These are phyloP conservation scores for Pulveroboletus sp. DNA, from an alignment of 768 basidiomycete genomes.

Conservation along the genomic window DNA sequence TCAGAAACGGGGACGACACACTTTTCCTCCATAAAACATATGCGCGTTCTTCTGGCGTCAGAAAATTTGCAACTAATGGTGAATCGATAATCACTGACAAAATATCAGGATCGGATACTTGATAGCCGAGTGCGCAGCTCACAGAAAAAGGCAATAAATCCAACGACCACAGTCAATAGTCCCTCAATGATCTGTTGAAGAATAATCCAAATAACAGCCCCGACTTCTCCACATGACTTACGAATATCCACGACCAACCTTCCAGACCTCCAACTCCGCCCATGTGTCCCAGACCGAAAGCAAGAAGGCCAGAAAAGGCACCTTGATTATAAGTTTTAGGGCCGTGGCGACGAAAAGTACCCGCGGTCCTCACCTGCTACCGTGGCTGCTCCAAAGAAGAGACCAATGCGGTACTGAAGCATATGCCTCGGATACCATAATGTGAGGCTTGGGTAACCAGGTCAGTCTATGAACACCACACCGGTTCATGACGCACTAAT, in stretches of 20 bases:
- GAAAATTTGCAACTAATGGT: conserved; percentile 16
- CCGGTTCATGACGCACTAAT: conserved; percentile 49
- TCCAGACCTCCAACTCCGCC: conserved; percentile 41
- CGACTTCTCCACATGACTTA: conserved; percentile 24
- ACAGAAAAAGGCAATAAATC: conserved; percentile 52
- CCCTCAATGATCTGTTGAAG: conserved; percentile 34
- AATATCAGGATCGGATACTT: neutral
- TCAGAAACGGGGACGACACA: neutral
- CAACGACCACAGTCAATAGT: conserved; percentile 55
- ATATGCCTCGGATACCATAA: conserved; percentile 68
- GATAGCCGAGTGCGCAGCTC: conserved; percentile 4
- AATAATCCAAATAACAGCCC: neutral
- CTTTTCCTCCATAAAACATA: conserved; percentile 20
- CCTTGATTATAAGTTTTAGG: conserved; percentile 17
- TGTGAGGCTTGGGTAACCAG: conserved; percentile 44
- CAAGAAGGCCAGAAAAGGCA: conserved; percentile 60
- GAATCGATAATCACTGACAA: conserved; percentile 56
- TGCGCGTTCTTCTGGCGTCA: conserved; percentile 14
- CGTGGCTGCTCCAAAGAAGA: conserved; percentile 67
- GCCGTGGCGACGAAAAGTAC: accelerated
- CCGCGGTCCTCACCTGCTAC: conserved; percentile 40
- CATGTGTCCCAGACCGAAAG: conserved; percentile 56
- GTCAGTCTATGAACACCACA: neutral
- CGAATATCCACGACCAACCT: conserved; percentile 73
- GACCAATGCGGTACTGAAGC: conserved; percentile 56